A percentile compares a stretch with the other conserved stretches of the same genome.
These are phyloP conservation scores for Phytophthora pistaciae DNA, from an alignment of 352 stramenopile species.

Conservation along the genomic window DNA sequence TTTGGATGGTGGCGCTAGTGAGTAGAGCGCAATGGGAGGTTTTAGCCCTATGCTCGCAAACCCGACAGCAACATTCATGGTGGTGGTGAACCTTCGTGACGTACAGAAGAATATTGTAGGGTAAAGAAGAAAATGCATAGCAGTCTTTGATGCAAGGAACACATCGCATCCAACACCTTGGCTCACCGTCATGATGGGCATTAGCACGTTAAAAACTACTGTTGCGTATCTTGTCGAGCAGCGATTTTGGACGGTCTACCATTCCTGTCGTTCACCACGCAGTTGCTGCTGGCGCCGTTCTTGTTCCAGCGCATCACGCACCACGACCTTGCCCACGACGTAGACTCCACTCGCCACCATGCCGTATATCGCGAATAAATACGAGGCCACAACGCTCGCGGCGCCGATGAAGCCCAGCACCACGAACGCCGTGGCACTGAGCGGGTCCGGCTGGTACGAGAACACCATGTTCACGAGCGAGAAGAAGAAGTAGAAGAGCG, in stretches of 20 bases:
- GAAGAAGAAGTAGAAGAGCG: conserved; percentile 89
- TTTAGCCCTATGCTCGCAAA: too few species aligned
- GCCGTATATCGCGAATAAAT: conserved; percentile 87
- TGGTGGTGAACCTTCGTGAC: too few species aligned
- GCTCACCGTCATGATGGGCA: not conserved
- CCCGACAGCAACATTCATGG: too few species aligned
- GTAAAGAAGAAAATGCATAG: too few species aligned
- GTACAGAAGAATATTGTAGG: too few species aligned
- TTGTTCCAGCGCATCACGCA: conserved; percentile 82
- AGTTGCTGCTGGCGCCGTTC: conserved; percentile 72
- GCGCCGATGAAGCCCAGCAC: conserved; percentile 77
- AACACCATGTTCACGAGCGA: conserved; percentile 85
- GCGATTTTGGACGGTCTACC: conserved; percentile 18
- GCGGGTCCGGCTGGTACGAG: conserved; percentile 84
- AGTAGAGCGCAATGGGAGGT: too few species aligned
- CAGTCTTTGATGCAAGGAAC: too few species aligned
- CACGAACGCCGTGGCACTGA: conserved; percentile 80
- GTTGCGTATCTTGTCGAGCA: not conserved
- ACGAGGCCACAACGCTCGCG: conserved; percentile 84
- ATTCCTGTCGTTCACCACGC: conserved; percentile 46
- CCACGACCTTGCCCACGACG: conserved; percentile 78
- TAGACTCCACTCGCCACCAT: conserved; percentile 87
- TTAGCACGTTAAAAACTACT: conserved; percentile 1
- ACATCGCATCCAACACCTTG: not conserved
- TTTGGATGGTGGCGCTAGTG: too few species aligned